Conservation (phyloP, 805 yeast genomes). For the Nakazawaea peltata region DNA sequence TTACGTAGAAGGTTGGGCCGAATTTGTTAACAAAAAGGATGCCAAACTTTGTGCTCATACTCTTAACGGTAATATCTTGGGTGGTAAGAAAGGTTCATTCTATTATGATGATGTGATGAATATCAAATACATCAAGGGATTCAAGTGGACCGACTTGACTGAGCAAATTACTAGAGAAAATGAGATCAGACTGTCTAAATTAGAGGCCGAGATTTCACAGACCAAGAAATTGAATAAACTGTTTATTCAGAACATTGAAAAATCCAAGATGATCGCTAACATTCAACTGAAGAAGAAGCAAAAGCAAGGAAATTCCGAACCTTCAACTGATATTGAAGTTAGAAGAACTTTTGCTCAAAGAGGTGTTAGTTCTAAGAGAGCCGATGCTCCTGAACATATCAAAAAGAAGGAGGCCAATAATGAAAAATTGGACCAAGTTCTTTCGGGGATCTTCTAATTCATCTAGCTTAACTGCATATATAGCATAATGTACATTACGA, state of each 20-base stretch:
- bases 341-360: constrained; percentile 68
- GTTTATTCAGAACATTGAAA: constrained; percentile 77
- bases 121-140: constrained; percentile 80
- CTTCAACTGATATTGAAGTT: constrained; percentile 22
- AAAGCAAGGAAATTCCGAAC: constrained; percentile 22
- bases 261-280: constrained; percentile 69
- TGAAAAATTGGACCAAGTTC: constrained; percentile 37
- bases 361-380: constrained; percentile 56
- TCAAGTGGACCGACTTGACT: constrained; percentile 93
- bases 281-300: constrained; percentile 45
- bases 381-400: constrained; percentile 44
- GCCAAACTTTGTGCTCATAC: constrained; percentile 86
- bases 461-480: neutral
- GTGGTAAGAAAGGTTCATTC: constrained; percentile 86
- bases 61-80: constrained; percentile 80
- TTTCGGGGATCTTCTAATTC: constrained; percentile 41
- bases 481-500: no score
- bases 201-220: constrained; percentile 83
- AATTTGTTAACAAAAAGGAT: constrained; percentile 71
- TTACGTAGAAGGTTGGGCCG: constrained; percentile 97
- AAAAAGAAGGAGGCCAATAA: constrained; percentile 28
- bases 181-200: constrained; percentile 79
- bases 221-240: constrained; percentile 82
- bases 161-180: constrained; percentile 88
- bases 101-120: constrained; percentile 93